phyloP scores from a whole-genome alignment of 2,329 filamentous ascomycete genomes.

The Aspergillus sp. region DNA sequence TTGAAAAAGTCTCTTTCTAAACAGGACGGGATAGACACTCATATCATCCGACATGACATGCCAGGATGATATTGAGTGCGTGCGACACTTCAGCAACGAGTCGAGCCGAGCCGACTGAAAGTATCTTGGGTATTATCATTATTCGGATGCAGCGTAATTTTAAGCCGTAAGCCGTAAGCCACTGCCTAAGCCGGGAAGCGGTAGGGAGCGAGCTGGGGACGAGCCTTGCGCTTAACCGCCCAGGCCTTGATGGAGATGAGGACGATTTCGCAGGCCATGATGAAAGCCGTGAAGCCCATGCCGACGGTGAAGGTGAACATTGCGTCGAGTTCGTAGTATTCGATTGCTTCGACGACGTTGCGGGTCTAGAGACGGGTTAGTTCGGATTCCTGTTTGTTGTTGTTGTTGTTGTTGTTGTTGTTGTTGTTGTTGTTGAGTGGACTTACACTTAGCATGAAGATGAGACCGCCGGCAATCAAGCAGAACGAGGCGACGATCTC shows the following conservation, averaged over 20 bases:
- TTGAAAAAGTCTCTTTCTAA: too few relatives aligned
- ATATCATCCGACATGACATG: not conserved
- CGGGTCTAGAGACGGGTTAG: slow-evolving; percentile 55
- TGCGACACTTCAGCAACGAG: not conserved
- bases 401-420: not conserved
- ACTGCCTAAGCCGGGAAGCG: slow-evolving; percentile 27
- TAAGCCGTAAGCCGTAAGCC: not conserved
- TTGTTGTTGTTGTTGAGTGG: not conserved
- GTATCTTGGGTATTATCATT: too few relatives aligned
- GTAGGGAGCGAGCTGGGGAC: slow-evolving; percentile 29
- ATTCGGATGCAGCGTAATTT: not conserved
- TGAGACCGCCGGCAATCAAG: slow-evolving; percentile 78
- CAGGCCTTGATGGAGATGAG: slow-evolving; percentile 84
- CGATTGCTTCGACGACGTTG: slow-evolving; percentile 75
- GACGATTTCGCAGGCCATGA: slow-evolving; percentile 82
- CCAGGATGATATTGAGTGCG: not conserved
- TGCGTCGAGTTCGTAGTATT: slow-evolving; percentile 73
- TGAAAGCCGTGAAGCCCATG: slow-evolving; percentile 76
- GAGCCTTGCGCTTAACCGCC: slow-evolving; percentile 58
- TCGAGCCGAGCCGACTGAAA: not conserved
- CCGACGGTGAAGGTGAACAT: slow-evolving; percentile 93
- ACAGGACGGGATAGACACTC: not conserved
- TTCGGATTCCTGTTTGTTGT: not conserved
- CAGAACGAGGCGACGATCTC: slow-evolving; percentile 88
- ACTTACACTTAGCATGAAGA: slow-evolving; percentile 89